Evolutionary conservation across 108 stramenopile species (phyloP), one percentile per base, ranked within the genome.

Genomic region (Cylindrotheca closterium): DNA sequence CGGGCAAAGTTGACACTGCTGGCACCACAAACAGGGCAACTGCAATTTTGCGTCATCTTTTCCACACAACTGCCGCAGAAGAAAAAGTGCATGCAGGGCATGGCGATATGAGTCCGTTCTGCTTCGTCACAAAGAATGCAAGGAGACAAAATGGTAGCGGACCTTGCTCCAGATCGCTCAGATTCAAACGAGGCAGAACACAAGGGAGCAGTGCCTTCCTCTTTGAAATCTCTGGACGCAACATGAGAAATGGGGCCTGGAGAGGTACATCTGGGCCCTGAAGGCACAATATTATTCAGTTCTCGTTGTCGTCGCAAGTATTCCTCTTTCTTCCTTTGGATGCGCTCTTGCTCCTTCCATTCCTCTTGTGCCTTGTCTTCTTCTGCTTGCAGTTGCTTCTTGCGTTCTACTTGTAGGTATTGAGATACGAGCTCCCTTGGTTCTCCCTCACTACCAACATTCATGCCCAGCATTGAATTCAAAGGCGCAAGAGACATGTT

Each of bases 11-110:
- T 47, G 27, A 74, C 54, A 23, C 67, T 50, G 5, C 22, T 22
- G 1, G 61, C 50, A 17, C 47, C 19, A 29, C 73, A 74, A 33
- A 67, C 54, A 0, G 73, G 73, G 31, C 73, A 74, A 0, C 22
- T 45, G 48, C 48, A 60, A 33, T 17, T 28, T 26, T 50, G 19
- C 2, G 25, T 8, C 47, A 74, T 31, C 2, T 47, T 8, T 8
- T 67, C 50, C 5, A 63, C 68, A 28, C 75, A 77, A 15, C 60
- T 28, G 1, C 28, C 51, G 48, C 75, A 77, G 66, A 70, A 77
- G 27, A 47, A 49, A 37, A 65, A 77, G 51, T 77, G 75, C 75
- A 77, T 77, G 34, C 75, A 77, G 12, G 75, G 69, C 58, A 66
- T 52, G 26, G 69, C 62, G 5, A 77, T 49, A 31, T 77, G 75